Evolutionary conservation across 345 rosid genomes (phyloP).

Genomic region (Linum lewisii): DNA sequence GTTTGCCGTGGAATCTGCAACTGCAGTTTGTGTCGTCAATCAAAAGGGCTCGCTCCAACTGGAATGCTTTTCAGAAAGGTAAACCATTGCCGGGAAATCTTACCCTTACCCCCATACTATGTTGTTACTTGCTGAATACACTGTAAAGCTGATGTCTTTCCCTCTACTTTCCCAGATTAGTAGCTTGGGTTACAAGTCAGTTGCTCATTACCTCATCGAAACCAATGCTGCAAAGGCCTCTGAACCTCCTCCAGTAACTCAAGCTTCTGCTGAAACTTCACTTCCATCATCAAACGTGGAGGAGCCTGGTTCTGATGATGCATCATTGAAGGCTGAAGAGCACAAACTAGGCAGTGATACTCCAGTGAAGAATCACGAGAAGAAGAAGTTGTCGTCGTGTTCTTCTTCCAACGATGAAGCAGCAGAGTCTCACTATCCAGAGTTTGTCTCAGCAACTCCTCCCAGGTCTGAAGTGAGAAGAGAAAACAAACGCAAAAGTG

Average conservation of each 20-base stretch:
- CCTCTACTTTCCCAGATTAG: slow-evolving; percentile 34
- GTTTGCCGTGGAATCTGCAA: slow-evolving; percentile 87
- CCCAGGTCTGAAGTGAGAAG: not conserved
- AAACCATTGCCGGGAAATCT: slow-evolving; percentile 3
- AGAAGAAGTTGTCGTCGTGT: not conserved
- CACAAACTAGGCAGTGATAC: not conserved
- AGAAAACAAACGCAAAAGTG: not conserved
- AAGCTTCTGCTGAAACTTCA: not conserved
- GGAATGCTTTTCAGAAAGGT: slow-evolving; percentile 72
- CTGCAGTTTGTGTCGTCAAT: slow-evolving; percentile 78
- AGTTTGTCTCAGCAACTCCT: not conserved
- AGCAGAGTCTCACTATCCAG: not conserved
- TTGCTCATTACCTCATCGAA: slow-evolving; percentile 85
- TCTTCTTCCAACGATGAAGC: not conserved
- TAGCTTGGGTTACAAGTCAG: slow-evolving; percentile 73
- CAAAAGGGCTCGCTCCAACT: slow-evolving; percentile 78
- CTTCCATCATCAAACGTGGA: not conserved
- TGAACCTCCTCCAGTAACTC: not conserved
- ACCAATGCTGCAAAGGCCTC: slow-evolving; percentile 12
- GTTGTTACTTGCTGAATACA: not conserved
- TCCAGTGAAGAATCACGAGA: not conserved
- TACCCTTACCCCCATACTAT: too few relatives aligned
- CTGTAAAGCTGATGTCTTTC: slow-evolving; percentile 12
- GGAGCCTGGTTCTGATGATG: not conserved
- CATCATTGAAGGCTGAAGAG: not conserved